These are phyloP conservation scores for Beauveria pseudobassiana DNA, from an alignment of 2,329 filamentous ascomycete genomes.

Conservation along the genomic window DNA sequence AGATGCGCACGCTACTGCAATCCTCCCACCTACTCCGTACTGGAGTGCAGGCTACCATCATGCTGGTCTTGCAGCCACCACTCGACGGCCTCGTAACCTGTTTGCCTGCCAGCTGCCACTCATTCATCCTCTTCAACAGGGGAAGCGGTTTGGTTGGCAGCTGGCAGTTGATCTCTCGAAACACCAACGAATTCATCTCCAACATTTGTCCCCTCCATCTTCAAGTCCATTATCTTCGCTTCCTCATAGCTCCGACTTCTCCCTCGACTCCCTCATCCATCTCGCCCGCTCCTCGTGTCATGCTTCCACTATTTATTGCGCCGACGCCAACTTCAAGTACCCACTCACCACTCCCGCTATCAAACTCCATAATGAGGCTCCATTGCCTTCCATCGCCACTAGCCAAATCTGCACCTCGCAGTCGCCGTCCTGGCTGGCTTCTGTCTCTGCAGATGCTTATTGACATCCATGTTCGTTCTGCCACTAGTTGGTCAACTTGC, in stretches of 20 bases:
- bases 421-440: not conserved
- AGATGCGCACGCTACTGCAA: too few species aligned
- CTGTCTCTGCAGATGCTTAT: slow-evolving; percentile 1
- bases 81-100: too few species aligned
- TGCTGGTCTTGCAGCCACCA: too few species aligned
- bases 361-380: too few species aligned
- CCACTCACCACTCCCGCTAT: not conserved
- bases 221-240: not conserved
- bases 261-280: not conserved
- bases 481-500: not conserved
- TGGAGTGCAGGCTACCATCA: not conserved
- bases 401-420: not conserved
- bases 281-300: not conserved
- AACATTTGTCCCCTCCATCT: not conserved
- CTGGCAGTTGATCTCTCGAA: not conserved
- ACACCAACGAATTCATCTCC: not conserved
- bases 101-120: not conserved
- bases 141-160: too few species aligned
- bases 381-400: not conserved
- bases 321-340: not conserved
- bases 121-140: too few species aligned
- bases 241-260: not conserved
- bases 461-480: not conserved
- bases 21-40: not conserved
- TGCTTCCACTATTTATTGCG: not conserved